Base-by-base conservation (phyloP, 768 basidiomycete species). In the Auricularia heimuer region DNA sequence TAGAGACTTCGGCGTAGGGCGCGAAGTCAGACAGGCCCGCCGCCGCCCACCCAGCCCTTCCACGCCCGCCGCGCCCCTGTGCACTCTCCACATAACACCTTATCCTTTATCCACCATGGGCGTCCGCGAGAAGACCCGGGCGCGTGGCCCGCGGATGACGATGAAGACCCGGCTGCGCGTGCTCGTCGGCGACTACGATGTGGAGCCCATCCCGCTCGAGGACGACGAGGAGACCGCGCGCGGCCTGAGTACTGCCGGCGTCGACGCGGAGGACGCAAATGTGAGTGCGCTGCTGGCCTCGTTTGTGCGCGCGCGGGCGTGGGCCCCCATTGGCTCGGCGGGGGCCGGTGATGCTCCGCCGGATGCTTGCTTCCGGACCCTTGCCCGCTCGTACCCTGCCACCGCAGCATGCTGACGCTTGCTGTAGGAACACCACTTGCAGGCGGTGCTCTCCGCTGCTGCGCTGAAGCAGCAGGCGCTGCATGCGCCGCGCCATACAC, bases 241-340 rank as follows among this genome's bases (percentile, higher is more conserved):
- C 75, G 84, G 87, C 68, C 84, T 92, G 68, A 87, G 78, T 42
- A 92, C 90, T 24, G 88, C 90, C 54, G 92, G 92, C 70, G 92
- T 94, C 71, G 92, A 94, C 74, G 89, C 89, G 73, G 92, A 94
- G 80, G 92, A 94, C 72, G 91, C 92, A 75, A 92, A 93, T 77
- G 92, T 94, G 80, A 86, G 91, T 83, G 71, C 61, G 66, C 65
- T 51, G 63, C 64, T 64, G 63, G 72, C 73, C 76, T 75, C 79
- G 78, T 81, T 81, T 78, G 72, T 74, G 68, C 65, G 58, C 34
- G 68, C 62, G 72, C 75, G 76, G 80, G 82, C 81, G 75, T 79
- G 67, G 51, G 45, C 64, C 71, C 76, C 77, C 72, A 82, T 83
- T 83, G 82, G 82, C 71, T 75, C 65, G 12, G 39, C 51, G 18